Evolutionary conservation across 768 basidiomycete species (phyloP).

Genomic region (Macrocybe gigantea): DNA sequence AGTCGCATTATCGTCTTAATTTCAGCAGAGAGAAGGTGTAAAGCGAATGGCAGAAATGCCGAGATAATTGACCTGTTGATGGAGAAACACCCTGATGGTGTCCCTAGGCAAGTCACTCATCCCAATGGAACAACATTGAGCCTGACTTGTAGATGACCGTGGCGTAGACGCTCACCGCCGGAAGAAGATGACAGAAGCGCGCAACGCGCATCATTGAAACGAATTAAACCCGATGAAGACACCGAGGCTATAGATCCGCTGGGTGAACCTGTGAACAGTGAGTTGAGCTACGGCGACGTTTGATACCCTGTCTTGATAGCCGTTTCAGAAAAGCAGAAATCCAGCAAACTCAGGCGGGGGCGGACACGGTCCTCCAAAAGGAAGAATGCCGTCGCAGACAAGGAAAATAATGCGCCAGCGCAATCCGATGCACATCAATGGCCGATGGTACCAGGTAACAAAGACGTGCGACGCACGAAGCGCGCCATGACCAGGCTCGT

Average conservation of each 20-base stretch:
- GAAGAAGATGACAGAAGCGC: neutral
- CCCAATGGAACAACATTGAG: too few species aligned
- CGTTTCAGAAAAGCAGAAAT: neutral
- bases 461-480: constrained; percentile 13
- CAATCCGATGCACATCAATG: neutral
- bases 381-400: neutral
- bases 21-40: constrained; percentile 13
- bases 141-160: neutral
- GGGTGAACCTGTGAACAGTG: neutral
- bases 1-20: neutral
- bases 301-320: neutral
- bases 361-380: neutral
- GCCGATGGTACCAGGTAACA: constrained; percentile 7
- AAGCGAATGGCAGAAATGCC: constrained; percentile 14
- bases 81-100: constrained; percentile 11
- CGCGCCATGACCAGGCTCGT: constrained; percentile 11
- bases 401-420: neutral
- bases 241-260: neutral
- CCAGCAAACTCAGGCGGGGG: neutral
- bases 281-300: neutral
- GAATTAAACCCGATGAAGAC: too few species aligned
- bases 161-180: neutral
- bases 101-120: constrained; percentile 5
- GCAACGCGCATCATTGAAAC: neutral
- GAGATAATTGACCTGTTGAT: constrained; percentile 12